Evolutionary conservation across 768 basidiomycete genomes (phyloP).

Genomic region (Trametes meyenii): DNA sequence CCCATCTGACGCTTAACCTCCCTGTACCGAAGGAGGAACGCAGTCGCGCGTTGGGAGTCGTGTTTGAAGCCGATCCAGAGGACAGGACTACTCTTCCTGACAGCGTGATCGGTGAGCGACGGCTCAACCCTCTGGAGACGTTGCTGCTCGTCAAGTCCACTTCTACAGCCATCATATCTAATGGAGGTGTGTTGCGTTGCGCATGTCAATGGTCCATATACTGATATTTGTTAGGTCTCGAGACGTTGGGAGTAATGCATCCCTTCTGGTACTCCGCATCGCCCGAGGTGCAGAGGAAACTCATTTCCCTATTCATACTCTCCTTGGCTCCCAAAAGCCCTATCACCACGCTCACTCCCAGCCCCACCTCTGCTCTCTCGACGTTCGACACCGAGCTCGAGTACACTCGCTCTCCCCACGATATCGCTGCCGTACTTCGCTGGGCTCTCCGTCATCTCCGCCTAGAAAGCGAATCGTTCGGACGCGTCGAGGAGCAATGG

Average conservation of each 20-base stretch:
- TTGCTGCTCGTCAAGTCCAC: constrained; percentile 68
- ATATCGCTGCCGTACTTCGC: constrained; percentile 77
- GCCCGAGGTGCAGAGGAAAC: constrained; percentile 62
- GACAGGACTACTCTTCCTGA: constrained; percentile 52
- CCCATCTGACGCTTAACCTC: constrained; percentile 66
- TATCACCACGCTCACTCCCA: constrained; percentile 53
- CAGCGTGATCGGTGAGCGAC: constrained; percentile 55
- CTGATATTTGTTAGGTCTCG: constrained; percentile 55
- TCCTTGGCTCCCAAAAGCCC: constrained; percentile 55
- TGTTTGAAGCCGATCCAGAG: constrained; percentile 63
- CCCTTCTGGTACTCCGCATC: constrained; percentile 84
- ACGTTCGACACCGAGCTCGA: constrained; percentile 67
- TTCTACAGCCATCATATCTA: constrained; percentile 63
- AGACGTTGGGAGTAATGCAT: constrained; percentile 82
- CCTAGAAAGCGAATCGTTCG: constrained; percentile 61
- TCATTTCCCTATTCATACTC: constrained; percentile 73
- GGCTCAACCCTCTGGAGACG: constrained; percentile 64
- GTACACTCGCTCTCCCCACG: constrained; percentile 69
- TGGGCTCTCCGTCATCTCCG: constrained; percentile 80
- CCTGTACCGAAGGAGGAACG: constrained; percentile 52
- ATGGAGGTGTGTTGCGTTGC: constrained; percentile 48
- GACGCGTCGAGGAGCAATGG: constrained; percentile 48
- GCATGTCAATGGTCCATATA: constrained; percentile 9
- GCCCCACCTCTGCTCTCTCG: constrained; percentile 47
- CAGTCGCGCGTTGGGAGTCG: constrained; percentile 52